Evolutionary conservation across 805 yeast genomes (phyloP).

Genomic region (Candida andamanensis): DNA sequence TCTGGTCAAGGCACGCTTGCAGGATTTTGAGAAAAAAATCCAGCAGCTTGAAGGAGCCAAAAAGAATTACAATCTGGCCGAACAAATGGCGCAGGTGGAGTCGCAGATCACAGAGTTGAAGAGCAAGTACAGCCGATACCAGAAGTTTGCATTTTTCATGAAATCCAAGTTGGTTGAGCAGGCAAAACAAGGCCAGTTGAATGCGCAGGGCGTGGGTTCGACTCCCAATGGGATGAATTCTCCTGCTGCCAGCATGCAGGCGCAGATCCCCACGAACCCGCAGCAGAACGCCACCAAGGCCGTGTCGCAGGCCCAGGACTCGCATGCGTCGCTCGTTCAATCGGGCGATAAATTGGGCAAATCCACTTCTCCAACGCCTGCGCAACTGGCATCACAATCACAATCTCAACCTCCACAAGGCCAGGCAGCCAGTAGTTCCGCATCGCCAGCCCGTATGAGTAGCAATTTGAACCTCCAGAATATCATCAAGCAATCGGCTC

Average conservation of each 20-base stretch:
- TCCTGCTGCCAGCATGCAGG: conserved; percentile 6
- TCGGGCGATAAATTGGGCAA: conserved; percentile 1
- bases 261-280: conserved; percentile 5
- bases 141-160: conserved; percentile 46
- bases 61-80: conserved; percentile 39
- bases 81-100: conserved; percentile 38
- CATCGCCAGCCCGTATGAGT: conserved; percentile 12
- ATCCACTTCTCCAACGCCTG: conserved; percentile 7
- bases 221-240: conserved; percentile 1
- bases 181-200: conserved; percentile 13
- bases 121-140: conserved; percentile 44
- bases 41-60: conserved; percentile 47
- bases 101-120: conserved; percentile 47
- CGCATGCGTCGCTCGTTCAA: not conserved
- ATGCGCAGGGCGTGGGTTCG: not conserved
- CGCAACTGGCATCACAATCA: not conserved
- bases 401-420: too few species aligned
- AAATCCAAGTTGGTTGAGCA: conserved; percentile 35
- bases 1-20: conserved; percentile 42
- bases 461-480: conserved; percentile 28
- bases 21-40: conserved; percentile 46
- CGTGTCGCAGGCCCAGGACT: not conserved
- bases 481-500: conserved; percentile 49
- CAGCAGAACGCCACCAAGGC: not conserved
- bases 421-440: conserved; percentile 7